Evolutionary conservation across 345 rosid species (phyloP).

Genomic region (thale cress (Arabidopsis thaliana)): DNA sequence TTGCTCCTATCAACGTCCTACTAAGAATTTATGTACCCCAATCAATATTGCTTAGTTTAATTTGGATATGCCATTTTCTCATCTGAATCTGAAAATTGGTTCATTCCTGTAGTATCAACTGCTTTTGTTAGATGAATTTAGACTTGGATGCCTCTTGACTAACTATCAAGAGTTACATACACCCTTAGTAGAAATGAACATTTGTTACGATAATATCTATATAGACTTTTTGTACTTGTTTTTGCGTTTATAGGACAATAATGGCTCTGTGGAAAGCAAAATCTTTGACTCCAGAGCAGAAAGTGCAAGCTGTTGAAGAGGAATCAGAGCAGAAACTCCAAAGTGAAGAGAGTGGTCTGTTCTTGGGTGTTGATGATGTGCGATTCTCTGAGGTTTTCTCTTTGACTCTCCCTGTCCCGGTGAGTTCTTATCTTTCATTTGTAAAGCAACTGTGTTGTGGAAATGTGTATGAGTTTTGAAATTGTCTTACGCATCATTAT

Average conservation of each 20-base stretch:
- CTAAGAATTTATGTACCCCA: slow-evolving; percentile 23
- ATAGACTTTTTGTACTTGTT: background rate
- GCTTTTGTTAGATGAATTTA: slow-evolving; percentile 2
- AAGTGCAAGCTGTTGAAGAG: slow-evolving; percentile 88
- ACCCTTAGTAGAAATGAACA: slow-evolving; percentile 3
- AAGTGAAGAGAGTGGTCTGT: slow-evolving; percentile 78
- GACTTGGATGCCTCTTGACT: slow-evolving; percentile 2
- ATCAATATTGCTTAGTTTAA: slow-evolving; percentile 13
- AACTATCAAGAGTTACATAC: slow-evolving; percentile 10
- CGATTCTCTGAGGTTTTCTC: slow-evolving; percentile 77
- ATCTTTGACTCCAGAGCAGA: slow-evolving; percentile 92
- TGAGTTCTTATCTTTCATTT: slow-evolving; percentile 47
- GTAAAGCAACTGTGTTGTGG: background rate
- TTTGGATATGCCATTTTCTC: slow-evolving; percentile 13
- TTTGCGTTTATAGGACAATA: slow-evolving; percentile 67
- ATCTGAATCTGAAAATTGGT: background rate
- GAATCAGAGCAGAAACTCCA: slow-evolving; percentile 83
- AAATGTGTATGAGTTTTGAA: slow-evolving; percentile 18
- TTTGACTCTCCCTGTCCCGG: slow-evolving; percentile 66
- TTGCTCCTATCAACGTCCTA: slow-evolving; percentile 4
- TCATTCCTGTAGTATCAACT: slow-evolving; percentile 22
- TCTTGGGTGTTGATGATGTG: slow-evolving; percentile 89
- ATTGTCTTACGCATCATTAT: slow-evolving; percentile 19
- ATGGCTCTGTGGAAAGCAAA: slow-evolving; percentile 98
- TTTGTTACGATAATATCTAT: background rate